phyloP scores from a whole-genome alignment of 805 yeast genomes.

The Nakazawaea populi region DNA sequence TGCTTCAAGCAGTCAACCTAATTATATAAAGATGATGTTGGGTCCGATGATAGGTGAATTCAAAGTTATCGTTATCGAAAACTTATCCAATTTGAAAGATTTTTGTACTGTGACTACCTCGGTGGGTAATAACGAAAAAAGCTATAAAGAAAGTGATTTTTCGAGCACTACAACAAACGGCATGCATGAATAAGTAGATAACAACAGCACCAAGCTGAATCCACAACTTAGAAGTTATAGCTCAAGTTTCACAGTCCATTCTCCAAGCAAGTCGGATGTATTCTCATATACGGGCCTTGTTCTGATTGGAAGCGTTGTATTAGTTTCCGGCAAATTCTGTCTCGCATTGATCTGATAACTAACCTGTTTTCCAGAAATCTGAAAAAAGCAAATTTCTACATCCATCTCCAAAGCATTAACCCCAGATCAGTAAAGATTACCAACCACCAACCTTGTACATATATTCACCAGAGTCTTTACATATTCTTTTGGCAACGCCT shows the following conservation, averaged over 20 bases:
- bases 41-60: not conserved
- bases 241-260: too few species aligned
- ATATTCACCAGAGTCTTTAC: not conserved
- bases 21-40: too few species aligned
- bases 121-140: not conserved
- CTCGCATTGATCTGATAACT: not conserved
- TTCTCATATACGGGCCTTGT: too few species aligned
- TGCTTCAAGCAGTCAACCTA: too few species aligned
- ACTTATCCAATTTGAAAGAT: not conserved
- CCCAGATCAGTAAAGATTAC: not conserved
- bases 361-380: too few species aligned
- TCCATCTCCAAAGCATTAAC: not conserved
- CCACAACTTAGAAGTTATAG: too few species aligned
- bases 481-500: not conserved
- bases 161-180: not conserved
- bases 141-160: not conserved
- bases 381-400: not conserved
- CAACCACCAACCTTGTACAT: not conserved
- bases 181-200: not conserved
- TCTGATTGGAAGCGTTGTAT: too few species aligned
- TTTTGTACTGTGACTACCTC: not conserved
- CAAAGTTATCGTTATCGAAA: not conserved
- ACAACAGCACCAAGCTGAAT: too few species aligned
- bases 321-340: too few species aligned
- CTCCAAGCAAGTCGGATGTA: too few species aligned